phyloP scores from a whole-genome alignment of 129 eudicot genomes.

The Flaveria trinervia region DNA sequence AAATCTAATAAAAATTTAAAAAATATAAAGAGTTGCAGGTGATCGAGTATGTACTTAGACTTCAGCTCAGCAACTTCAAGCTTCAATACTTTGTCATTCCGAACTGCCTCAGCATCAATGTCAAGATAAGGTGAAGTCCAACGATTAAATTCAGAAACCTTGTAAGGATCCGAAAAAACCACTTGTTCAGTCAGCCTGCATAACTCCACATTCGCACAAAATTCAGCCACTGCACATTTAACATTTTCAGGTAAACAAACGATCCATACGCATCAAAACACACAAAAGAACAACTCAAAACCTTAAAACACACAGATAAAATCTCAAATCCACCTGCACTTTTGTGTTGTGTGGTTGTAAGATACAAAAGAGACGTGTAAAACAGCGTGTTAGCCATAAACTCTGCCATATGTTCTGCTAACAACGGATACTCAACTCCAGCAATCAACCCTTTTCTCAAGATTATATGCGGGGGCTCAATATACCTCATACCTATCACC shows the following conservation, averaged over 20 bases:
- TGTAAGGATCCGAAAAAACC: slow-evolving; percentile 96
- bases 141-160: slow-evolving; percentile 67
- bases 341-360: slow-evolving; percentile 85
- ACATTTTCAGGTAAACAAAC: slow-evolving; percentile 20
- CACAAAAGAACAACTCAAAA: slow-evolving; percentile 1
- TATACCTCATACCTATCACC: slow-evolving; percentile 86
- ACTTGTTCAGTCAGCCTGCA: slow-evolving; percentile 94
- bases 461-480: slow-evolving; percentile 93
- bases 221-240: slow-evolving; percentile 78
- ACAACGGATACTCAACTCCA: slow-evolving; percentile 77
- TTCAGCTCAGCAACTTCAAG: slow-evolving; percentile 93
- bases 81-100: slow-evolving; percentile 73
- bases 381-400: slow-evolving; percentile 84
- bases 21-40: background rate
- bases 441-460: slow-evolving; percentile 87
- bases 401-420: slow-evolving; percentile 88
- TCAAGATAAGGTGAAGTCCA: slow-evolving; percentile 97
- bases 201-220: slow-evolving; percentile 87
- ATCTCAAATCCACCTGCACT: slow-evolving; percentile 53
- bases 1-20: background rate
- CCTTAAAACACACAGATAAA: background rate
- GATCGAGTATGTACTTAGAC: slow-evolving; percentile 55
- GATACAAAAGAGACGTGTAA: slow-evolving; percentile 84
- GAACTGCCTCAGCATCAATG: slow-evolving; percentile 79
- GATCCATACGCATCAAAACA: slow-evolving; percentile 14